Evolutionary conservation across 2,329 filamentous ascomycete species (phyloP), one percentile per base, ranked within the genome.

Genomic region (Colletotrichum gigasporum): DNA sequence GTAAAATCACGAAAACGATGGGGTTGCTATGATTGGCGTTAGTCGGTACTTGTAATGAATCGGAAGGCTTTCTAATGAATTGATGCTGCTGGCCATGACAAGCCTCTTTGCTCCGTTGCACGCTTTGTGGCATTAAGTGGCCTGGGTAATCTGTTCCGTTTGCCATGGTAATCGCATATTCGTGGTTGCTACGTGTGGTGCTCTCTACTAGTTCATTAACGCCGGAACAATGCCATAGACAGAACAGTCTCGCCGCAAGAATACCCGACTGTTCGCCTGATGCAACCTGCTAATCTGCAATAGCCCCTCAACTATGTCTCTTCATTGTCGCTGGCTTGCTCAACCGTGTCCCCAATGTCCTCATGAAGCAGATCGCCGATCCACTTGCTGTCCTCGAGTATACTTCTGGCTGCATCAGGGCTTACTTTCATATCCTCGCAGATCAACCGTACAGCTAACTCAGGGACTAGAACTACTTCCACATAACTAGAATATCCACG

Each of bases 391-490:
- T 91, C 86, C 67, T 84, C 79, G 71, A 95, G 76, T 18, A 94
- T 86, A 24, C 77, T 75, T 67, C 80, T 78, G 16, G 85, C 85
- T 62, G 80, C 75, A 7, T 75, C 73, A 44, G 76, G 75, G 3
- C 69, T 73, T 20, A 85, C 78, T 2, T 67, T 62, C 82, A 88
- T 83, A 65, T 88, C 86, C 69, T 88, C 84, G 76, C 81, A 83
- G 66, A 88, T 85, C 53, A 89, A 75, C 64, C 76, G 78, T 34
- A 84, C 79, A 22, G 84, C 80, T 68, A 88, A 72, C 74, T 97
- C 94, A 0, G 92, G 91, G 22, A 96, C 91, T 65, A 97, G 78
- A 1, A 95, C 92, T 1, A 84, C 82, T 75, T 94, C 90, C 2
- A 94, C 87, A 70, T 90, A 95, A 22, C 84, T 85, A 4, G 87